A percentile compares a stretch with the other conserved stretches of the same genome.
Conservation (phyloP, 768 basidiomycete genomes). For the Boletus rubescentipes region DNA sequence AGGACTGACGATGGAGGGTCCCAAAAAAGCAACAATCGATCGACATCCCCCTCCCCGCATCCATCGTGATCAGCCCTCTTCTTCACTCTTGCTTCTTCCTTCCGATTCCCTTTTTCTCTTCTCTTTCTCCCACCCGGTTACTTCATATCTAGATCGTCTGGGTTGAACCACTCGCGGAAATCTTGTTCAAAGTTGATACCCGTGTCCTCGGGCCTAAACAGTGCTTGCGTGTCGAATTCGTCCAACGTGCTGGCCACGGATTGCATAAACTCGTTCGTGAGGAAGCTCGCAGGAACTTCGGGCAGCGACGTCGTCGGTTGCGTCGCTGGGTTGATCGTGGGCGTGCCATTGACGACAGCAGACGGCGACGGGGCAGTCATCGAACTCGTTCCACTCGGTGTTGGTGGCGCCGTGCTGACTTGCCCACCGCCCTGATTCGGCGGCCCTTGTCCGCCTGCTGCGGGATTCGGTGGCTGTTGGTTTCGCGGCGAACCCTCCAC, state of each 20-base stretch:
- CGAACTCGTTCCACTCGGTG: slow-evolving; percentile 34
- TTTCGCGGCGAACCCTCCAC: slow-evolving; percentile 47
- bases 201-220: slow-evolving; percentile 48
- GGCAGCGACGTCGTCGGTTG: slow-evolving; percentile 26
- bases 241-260: slow-evolving; percentile 42
- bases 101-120: background rate
- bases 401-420: slow-evolving; percentile 37
- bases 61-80: slow-evolving; percentile 5
- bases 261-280: slow-evolving; percentile 45
- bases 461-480: slow-evolving; percentile 29
- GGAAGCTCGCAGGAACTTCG: slow-evolving; percentile 24
- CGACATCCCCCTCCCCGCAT: slow-evolving; percentile 1
- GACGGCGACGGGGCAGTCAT: slow-evolving; percentile 41
- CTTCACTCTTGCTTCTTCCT: background rate
- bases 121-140: background rate
- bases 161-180: slow-evolving; percentile 76
- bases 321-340: slow-evolving; percentile 27
- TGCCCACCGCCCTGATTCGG: slow-evolving; percentile 21
- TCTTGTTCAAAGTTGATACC: slow-evolving; percentile 66
- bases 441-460: slow-evolving; percentile 25
- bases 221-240: slow-evolving; percentile 32
- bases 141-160: slow-evolving; percentile 40
- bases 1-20: slow-evolving; percentile 12
- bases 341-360: slow-evolving; percentile 33
- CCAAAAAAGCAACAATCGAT: slow-evolving; percentile 5